These are phyloP conservation scores for Helichrysum umbraculigerum DNA, from an alignment of 129 eudicot species.

Conservation along the genomic window DNA sequence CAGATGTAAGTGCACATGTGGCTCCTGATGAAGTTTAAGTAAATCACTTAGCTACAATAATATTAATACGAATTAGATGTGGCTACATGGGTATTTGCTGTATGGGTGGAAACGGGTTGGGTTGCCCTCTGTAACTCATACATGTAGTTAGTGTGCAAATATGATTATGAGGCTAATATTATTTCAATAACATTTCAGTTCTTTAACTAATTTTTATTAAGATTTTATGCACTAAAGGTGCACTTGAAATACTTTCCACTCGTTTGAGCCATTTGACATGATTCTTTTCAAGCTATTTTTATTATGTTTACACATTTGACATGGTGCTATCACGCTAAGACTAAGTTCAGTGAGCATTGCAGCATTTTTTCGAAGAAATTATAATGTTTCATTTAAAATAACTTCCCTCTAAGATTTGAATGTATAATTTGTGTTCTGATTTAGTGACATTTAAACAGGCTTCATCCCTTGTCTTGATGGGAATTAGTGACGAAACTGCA, in stretches of 20 bases:
- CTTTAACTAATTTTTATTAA: too few species aligned
- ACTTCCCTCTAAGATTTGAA: neutral
- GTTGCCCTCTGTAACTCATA: neutral
- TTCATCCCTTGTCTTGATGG: conserved; percentile 76
- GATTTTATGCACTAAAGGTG: neutral
- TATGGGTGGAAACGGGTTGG: neutral
- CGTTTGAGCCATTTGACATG: too few species aligned
- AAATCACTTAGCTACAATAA: too few species aligned
- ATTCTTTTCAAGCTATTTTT: too few species aligned
- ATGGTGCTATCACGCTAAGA: neutral
- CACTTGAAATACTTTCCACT: too few species aligned
- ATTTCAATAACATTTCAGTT: neutral
- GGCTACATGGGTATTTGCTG: neutral
- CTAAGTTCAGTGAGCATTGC: neutral
- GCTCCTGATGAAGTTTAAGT: neutral
- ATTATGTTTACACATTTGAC: too few species aligned
- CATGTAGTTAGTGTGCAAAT: neutral
- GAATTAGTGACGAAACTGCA: conserved; percentile 40
- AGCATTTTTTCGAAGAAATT: neutral
- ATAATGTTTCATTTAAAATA: neutral
- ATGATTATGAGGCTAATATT: neutral
- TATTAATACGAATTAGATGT: neutral
- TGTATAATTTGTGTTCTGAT: neutral
- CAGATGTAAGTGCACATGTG: conserved; percentile 51
- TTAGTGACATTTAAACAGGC: conserved; percentile 43